These are phyloP conservation scores for Tetrahymena borealis DNA, from an alignment of 73 alveolate species.

Conservation along the genomic window DNA sequence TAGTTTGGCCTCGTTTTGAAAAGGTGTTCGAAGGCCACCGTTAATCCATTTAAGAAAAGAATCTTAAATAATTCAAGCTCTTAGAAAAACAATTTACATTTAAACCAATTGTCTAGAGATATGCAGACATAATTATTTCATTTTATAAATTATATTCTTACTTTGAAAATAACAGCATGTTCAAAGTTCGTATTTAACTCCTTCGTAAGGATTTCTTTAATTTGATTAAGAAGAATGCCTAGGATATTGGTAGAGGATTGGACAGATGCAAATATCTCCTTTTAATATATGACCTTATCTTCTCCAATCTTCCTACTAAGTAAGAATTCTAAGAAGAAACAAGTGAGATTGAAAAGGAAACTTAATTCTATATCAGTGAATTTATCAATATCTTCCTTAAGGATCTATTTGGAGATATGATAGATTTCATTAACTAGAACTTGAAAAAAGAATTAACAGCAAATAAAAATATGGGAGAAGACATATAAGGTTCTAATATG, in stretches of 20 bases:
- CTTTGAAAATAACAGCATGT: conserved; percentile 35
- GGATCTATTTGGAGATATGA: conserved; percentile 34
- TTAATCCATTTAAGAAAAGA: conserved; percentile 9
- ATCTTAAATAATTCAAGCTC: conserved; percentile 14
- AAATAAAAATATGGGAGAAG: not conserved
- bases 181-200: conserved; percentile 6
- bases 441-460: conserved; percentile 13
- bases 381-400: conserved; percentile 9
- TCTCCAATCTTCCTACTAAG: conserved; percentile 13
- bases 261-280: conserved; percentile 19
- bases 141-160: conserved; percentile 24
- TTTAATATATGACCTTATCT: conserved; percentile 23
- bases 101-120: conserved; percentile 20
- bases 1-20: conserved; percentile 40
- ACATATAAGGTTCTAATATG: not conserved
- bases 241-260: conserved; percentile 17
- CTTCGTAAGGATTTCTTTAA: conserved; percentile 19
- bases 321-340: conserved; percentile 32
- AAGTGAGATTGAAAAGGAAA: conserved; percentile 17
- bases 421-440: conserved; percentile 26
- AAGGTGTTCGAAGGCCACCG: conserved; percentile 32
- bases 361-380: conserved; percentile 11
- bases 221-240: conserved; percentile 30
- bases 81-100: conserved; percentile 26
- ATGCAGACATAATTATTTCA: conserved; percentile 19